Conservation (phyloP, 2,329 filamentous ascomycete species). For the Microsporum ferrugineum region DNA sequence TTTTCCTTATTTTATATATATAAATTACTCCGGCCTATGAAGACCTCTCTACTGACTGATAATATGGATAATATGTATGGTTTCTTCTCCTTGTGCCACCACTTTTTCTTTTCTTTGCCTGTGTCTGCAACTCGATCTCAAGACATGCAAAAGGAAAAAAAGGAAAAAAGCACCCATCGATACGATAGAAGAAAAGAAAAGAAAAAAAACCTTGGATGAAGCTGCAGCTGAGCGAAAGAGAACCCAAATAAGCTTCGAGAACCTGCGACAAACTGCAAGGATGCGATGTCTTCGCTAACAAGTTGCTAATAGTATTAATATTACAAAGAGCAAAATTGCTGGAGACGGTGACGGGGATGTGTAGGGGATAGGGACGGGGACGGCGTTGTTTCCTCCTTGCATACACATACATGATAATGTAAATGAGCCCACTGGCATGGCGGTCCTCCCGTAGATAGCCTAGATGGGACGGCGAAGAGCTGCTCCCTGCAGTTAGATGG, state of each 20-base stretch:
- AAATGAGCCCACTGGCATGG: background rate
- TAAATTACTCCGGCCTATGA: too few relatives aligned
- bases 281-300: background rate
- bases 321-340: background rate
- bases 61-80: background rate
- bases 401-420: background rate
- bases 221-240: constrained; percentile 1
- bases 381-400: background rate
- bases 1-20: background rate
- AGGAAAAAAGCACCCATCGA: background rate
- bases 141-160: background rate
- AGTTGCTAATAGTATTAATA: background rate
- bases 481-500: background rate
- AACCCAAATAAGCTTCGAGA: constrained; percentile 1
- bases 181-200: background rate
- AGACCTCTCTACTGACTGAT: too few relatives aligned
- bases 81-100: background rate
- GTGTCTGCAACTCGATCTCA: background rate
- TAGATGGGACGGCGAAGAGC: background rate
- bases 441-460: background rate
- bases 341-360: background rate
- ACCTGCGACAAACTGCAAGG: constrained; percentile 1
- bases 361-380: background rate
- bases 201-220: background rate
- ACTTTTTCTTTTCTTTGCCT: background rate